Evolutionary conservation across 495 filamentous ascomycete species (phyloP), one percentile per base, ranked within the genome.

Genomic region (Lophiotrema nucula): DNA sequence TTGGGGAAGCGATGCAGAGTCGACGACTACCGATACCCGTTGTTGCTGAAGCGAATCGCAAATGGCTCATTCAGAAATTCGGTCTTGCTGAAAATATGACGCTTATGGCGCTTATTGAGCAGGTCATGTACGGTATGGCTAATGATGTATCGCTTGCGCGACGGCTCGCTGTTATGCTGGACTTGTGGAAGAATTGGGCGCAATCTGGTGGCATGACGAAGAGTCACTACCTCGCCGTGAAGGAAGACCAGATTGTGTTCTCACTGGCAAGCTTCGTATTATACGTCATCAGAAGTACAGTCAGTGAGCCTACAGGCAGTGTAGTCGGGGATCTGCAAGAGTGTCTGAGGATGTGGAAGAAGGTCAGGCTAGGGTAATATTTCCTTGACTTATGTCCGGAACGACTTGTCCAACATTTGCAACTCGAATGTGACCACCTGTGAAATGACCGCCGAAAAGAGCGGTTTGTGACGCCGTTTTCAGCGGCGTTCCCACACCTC

Each of bases 281-380:
- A 16, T 75, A 78, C 8, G 41, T 81, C 23, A 72, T 86, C 21
- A 72, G 73, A 60, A 77, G 77, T 28, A 76, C 75, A 0, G 71
- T 75, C 6, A 71, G 57, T 8, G 75, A 75, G 21, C 67, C 73
- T 18, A 78, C 77, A 56, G 81, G 80, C 18, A 78, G 76, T 15
- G 50, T 85, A 28, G 76, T 81, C 19, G 72, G 78, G 69, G 82
- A 87, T 60, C 66, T 86, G 67, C 79, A 83, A 66, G 83, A 86
- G 56, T 85, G 81, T 56, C 54, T 85, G 58, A 56, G 74, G 46
- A 72, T 82, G 61, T 85, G 83, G 83, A 79, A 75, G 59, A 78
- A 69, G 44, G 80, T 84, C 2, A 61, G 81, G 47, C 60, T 86
- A 8, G 83, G 81, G 2, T 85, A 51, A 37, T 10, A 51, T 11